Percentiles rank a stretch among this genome's conserved stretches.
These are phyloP conservation scores for Scleroderma citrinum DNA, from an alignment of 768 basidiomycete genomes.

Conservation along the genomic window DNA sequence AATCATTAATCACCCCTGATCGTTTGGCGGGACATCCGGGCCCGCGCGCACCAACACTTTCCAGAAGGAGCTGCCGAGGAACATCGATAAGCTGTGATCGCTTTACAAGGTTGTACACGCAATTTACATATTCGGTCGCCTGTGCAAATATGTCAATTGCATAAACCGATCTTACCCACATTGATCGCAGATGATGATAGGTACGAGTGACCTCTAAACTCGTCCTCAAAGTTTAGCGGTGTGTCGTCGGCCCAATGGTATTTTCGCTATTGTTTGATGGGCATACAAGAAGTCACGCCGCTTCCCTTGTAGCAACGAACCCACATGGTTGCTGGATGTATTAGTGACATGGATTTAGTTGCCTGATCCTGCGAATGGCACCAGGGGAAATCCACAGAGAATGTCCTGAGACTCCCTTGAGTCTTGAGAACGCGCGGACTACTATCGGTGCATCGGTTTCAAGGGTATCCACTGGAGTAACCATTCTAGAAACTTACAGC, in stretches of 20 bases:
- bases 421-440: too few relatives aligned
- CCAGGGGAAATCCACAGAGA: too few relatives aligned
- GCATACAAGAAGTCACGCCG: neutral
- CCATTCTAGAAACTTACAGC: neutral
- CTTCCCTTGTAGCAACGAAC: neutral
- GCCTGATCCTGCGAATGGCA: too few relatives aligned
- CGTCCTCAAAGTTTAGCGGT: neutral
- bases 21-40: conserved; percentile 3
- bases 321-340: neutral
- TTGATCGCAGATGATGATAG: neutral
- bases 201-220: neutral
- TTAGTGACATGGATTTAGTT: too few relatives aligned
- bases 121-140: neutral
- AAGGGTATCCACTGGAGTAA: neutral
- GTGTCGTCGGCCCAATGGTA: neutral
- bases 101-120: conserved; percentile 3
- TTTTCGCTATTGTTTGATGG: neutral
- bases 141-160: neutral
- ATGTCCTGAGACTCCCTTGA: too few relatives aligned
- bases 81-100: conserved; percentile 22
- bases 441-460: neutral
- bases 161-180: neutral
- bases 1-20: neutral
- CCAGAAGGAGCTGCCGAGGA: conserved; percentile 17
- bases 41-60: conserved; percentile 3